These are phyloP conservation scores for Papiliotrema flavescens DNA, from an alignment of 1,284 basidiomycete genomes.

Conservation along the genomic window DNA sequence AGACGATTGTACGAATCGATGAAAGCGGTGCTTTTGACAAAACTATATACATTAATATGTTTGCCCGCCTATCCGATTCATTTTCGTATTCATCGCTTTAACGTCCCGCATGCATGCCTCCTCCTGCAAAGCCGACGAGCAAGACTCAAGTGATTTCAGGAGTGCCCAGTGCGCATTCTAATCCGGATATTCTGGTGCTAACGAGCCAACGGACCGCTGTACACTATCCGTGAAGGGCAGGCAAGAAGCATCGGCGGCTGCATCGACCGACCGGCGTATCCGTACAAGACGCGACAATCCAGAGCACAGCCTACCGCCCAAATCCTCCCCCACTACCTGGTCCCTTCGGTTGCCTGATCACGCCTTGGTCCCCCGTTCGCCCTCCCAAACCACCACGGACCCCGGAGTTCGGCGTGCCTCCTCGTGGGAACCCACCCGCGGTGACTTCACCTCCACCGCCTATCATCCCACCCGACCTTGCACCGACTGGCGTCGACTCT, in stretches of 20 bases:
- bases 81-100: too few species aligned
- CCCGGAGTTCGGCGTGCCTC: not conserved
- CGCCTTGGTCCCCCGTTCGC: not conserved
- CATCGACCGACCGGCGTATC: not conserved
- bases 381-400: not conserved
- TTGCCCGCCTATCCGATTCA: too few species aligned
- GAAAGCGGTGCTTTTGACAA: not conserved
- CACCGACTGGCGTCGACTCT: not conserved
- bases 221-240: not conserved
- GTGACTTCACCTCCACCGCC: not conserved
- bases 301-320: not conserved
- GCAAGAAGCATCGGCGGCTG: not conserved
- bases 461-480: not conserved
- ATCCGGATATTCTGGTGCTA: not conserved
- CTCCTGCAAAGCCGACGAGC: not conserved
- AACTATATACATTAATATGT: not conserved
- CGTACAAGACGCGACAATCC: not conserved
- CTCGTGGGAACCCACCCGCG: not conserved
- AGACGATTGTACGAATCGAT: not conserved
- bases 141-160: not conserved
- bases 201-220: not conserved
- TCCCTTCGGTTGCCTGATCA: constrained; percentile 14
- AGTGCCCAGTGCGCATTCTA: not conserved
- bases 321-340: constrained; percentile 8
- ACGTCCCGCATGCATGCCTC: not conserved